phyloP scores from a whole-genome alignment of 768 basidiomycete genomes.

The Leccinum barrowsii region DNA sequence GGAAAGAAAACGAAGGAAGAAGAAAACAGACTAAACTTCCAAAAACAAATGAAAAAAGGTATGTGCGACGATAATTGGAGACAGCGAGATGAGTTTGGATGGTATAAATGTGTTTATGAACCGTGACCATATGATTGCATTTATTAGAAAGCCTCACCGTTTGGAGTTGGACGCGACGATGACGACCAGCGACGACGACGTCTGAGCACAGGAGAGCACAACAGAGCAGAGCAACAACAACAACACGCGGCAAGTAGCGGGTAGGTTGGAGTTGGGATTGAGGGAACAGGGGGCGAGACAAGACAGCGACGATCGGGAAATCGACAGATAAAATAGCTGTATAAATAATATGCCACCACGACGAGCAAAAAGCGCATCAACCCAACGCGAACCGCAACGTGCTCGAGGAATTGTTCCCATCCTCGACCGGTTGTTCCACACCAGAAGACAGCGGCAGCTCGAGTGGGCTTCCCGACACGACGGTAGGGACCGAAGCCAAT shows the following conservation, averaged over 20 bases:
- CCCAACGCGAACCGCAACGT: conserved; percentile 31
- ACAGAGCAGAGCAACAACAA: background rate
- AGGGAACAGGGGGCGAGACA: background rate
- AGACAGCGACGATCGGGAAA: background rate
- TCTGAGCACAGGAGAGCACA: background rate
- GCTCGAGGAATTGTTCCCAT: conserved; percentile 25
- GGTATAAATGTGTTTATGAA: background rate
- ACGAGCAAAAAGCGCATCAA: conserved; percentile 4
- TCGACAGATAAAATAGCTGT: conserved; percentile 22
- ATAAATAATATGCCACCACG: conserved; percentile 22
- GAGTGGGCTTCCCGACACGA: conserved; percentile 7
- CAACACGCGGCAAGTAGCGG: background rate
- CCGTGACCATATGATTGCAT: background rate
- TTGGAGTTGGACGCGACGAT: background rate
- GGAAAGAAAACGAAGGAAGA: background rate
- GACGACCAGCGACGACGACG: background rate
- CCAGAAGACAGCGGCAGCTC: conserved; percentile 14
- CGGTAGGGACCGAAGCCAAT: conserved; percentile 14
- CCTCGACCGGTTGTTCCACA: conserved; percentile 19
- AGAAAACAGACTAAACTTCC: background rate
- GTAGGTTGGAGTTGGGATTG: background rate
- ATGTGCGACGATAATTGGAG: background rate
- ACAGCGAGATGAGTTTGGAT: background rate
- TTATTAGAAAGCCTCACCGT: background rate
- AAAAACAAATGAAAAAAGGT: background rate